Conservation (phyloP, 1,139 yeast species). For the Pneumocystis murina region DNA sequence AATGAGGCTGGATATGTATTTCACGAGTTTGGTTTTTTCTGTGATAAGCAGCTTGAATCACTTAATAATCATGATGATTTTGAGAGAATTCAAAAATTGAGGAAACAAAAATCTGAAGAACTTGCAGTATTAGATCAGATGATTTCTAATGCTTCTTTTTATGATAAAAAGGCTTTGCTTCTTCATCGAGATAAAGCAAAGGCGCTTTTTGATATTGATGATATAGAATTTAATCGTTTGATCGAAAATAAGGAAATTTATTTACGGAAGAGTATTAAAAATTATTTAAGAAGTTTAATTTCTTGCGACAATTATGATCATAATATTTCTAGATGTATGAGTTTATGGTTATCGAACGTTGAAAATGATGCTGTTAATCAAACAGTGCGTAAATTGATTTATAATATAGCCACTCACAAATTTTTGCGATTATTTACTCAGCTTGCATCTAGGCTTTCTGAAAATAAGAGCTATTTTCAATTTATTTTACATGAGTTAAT, state of each 20-base stretch:
- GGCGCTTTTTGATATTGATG: slow-evolving; percentile 21
- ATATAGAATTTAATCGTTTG: slow-evolving; percentile 28
- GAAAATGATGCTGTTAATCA: slow-evolving; percentile 27
- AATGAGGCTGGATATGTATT: slow-evolving; percentile 32
- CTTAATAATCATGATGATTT: slow-evolving; percentile 33
- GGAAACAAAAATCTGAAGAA: neutral
- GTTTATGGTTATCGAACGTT: slow-evolving; percentile 67
- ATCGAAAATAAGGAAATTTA: slow-evolving; percentile 26
- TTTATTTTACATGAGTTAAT: slow-evolving; percentile 36
- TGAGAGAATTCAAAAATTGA: slow-evolving; percentile 8
- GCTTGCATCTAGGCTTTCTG: slow-evolving; percentile 53
- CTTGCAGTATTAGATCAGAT: neutral
- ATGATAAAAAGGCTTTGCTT: neutral
- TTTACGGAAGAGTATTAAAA: slow-evolving; percentile 40
- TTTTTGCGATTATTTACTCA: slow-evolving; percentile 76
- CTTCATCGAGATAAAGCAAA: neutral
- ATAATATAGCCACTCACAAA: slow-evolving; percentile 42
- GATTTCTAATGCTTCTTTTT: neutral
- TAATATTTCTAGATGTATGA: slow-evolving; percentile 61
- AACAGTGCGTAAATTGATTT: slow-evolving; percentile 18
- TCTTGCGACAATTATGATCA: slow-evolving; percentile 35
- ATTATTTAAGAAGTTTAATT: slow-evolving; percentile 42
- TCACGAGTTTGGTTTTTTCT: slow-evolving; percentile 55
- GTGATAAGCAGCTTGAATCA: slow-evolving; percentile 50
- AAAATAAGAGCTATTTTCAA: slow-evolving; percentile 42